Base-by-base conservation (phyloP, 805 yeast genomes). In the Teunomyces tritomae region DNA sequence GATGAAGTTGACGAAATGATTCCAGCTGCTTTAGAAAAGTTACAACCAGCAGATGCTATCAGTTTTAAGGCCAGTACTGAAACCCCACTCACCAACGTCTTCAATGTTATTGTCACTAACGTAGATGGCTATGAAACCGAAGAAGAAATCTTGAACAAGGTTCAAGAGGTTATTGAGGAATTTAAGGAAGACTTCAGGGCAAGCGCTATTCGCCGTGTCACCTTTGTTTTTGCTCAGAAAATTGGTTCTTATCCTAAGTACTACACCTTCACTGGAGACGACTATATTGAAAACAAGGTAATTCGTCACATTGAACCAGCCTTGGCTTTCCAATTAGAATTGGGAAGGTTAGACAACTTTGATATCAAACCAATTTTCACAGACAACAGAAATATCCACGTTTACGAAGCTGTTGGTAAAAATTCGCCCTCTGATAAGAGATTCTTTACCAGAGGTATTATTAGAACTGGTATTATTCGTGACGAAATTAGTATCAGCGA, bases 291-390 rank as follows among this genome's bases (percentile, higher is more conserved):
- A 73, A 96, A 94, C 73, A 83, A 85, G 70, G 91, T 91, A 16
- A 87, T 94, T 66, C 90, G 99, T 76, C 97, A 94, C 67, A 90
- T 94, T 58, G 98, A 94, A 70, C 99, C 99, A 20, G 97, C 98
- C 36, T 78, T 92, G 61, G 98, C 99, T 45, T 94, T 84, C 87
- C 99, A 94, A 76, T 80, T 94, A 57, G 99, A 94, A 73, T 79
- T 94, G 54, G 92, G 89, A 61, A 84, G 98, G 73, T 78, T 94
- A 71, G 89, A 96, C 39, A 95, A 94, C 76, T 94, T 94, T 74
- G 84, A 89, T 73, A 89, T 92, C 71, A 89, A 86, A 67, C 98
- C 97, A 45, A 88, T 92, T 47, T 87, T 88, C 75, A 88, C 97
- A 49, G 97, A 91, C 69, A 94, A 94, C 78, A 85, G 98, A 74